phyloP scores from a whole-genome alignment of 306 rosid species.

The Sicyos baderoa region DNA sequence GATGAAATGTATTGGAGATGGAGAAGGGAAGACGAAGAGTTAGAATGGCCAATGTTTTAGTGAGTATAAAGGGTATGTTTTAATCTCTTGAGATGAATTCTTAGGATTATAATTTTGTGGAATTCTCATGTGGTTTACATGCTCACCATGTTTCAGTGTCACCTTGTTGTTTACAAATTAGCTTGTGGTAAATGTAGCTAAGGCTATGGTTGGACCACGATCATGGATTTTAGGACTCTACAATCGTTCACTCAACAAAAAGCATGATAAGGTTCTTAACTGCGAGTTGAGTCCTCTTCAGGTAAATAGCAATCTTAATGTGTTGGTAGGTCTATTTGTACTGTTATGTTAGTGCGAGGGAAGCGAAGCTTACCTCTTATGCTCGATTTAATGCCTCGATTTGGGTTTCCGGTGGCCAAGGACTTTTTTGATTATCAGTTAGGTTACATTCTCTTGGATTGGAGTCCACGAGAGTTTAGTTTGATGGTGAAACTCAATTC shows the following conservation, averaged over 20 bases:
- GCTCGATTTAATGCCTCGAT: no score
- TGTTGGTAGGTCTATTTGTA: neutral
- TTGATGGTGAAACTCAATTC: neutral
- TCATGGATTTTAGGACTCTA: conserved; percentile 88
- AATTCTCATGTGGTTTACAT: conserved; percentile 7
- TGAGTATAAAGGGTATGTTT: conserved; percentile 35
- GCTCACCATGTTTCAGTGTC: conserved; percentile 11
- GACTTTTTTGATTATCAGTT: no score
- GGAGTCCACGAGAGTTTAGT: neutral
- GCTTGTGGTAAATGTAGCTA: conserved; percentile 49
- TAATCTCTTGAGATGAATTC: conserved; percentile 13
- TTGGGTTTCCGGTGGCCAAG: no score
- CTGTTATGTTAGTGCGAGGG: neutral
- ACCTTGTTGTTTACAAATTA: conserved; percentile 24
- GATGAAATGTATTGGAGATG: conserved; percentile 69
- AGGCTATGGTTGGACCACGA: conserved; percentile 92
- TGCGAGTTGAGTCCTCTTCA: conserved; percentile 54
- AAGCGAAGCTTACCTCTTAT: conserved; percentile 6
- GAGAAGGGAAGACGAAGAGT: conserved; percentile 51
- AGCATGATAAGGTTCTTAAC: conserved; percentile 41
- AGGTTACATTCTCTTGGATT: no score
- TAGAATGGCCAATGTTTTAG: conserved; percentile 84
- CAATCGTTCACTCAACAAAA: conserved; percentile 41
- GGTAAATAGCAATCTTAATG: conserved; percentile 33
- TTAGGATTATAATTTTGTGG: neutral